Base-by-base conservation (phyloP, 345 rosid species). In the Acer yangbiense region DNA sequence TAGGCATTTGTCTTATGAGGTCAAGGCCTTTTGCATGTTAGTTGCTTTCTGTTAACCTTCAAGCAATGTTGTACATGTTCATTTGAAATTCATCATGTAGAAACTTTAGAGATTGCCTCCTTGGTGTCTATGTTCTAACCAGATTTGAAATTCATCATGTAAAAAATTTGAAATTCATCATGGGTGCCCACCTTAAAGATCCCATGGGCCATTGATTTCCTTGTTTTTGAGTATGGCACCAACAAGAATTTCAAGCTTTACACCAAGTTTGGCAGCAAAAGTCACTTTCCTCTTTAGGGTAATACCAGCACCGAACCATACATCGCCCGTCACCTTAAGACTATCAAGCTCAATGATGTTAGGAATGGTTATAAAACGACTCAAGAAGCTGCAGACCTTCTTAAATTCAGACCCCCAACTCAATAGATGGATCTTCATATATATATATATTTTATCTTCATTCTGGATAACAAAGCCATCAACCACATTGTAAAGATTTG, bases 351-450 rank as follows among this genome's bases (percentile, higher is more conserved):
- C 98, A 32, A 92, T 88, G 71, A 96, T 90, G 77, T 97, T 96
- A 16, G 98, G 99, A 82, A 92, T 94, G 17, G 98, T 86, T 85
- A 91, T 92, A 73, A 96, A 96, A 55, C 98, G 89, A 73, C 92
- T 82, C 89, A 93, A 88, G 89, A 96, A 96, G 82, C 78, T 87
- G 68, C 86, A 82, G 66, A 96, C 99, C 97, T 94, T 92, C 89
- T 92, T 92, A 78, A 94, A 96, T 79, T 96, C 99, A 1, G 98
- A 95, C n/a, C 52, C 99, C 99, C 82, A 96, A 74, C 78, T 96
- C 97, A 61, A 96, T 83, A 43, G 95, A 74, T 68, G 99, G 98
- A 91, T 96, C 92, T 25, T 83, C 82, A 41, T 95, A 94, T 85
- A n/a, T n/a, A n/a, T n/a, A n/a, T 83, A 92, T 32, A 79, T 76